Evolutionary conservation across 2,329 filamentous ascomycete species (phyloP), one percentile per base, ranked within the genome.

Genomic region (Trichoderma guizhouense): DNA sequence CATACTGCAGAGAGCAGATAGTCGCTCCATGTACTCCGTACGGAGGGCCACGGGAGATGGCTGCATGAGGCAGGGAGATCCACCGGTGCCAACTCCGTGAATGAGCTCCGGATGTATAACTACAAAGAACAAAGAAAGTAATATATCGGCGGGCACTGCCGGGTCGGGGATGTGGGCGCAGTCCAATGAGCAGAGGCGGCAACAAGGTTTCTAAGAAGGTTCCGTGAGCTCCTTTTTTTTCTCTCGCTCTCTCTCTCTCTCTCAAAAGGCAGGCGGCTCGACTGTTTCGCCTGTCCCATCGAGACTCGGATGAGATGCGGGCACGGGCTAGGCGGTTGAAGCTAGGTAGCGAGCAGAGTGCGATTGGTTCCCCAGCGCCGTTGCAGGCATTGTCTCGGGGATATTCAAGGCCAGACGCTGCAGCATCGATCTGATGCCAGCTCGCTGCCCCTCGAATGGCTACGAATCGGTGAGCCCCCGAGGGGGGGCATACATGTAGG

Each of bases 321-420:
- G 36, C 39, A 28, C 6, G 55, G 36, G 64, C 34, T 36, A 43
- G 53, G 53, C 32, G 65, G 53, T 47, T 28, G 65, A 18, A 32
- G 18, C 65, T 68, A 36, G 34, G 53, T 57, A 66, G 63, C 63
- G 66, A 61, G 18, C 12, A 58, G 34, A 30, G 57, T 32, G 28
- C 28, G 39, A 69, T 62, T 69, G 66, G 57, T 14, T 21, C 57
- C 36, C 57, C 66, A 62, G 61, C 24, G 30, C 28, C 55, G 57
- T 11, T 36, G n/a, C 43, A 62, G 57, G 66, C 66, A 69, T 69
- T 32, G 66, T 61, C 66, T 69, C 55, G 66, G 66, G 66, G 36
- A 69, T 69, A 69, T 61, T 69, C 18, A 26, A 61, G 26, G 32
- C 66, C 32, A 69, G 28, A 61, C 28, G 57, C 36, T 53, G 39